Percentiles rank a stretch among this genome's conserved stretches.
These are phyloP conservation scores for Pisolithus sp. DNA, from an alignment of 768 basidiomycete genomes.

Conservation along the genomic window DNA sequence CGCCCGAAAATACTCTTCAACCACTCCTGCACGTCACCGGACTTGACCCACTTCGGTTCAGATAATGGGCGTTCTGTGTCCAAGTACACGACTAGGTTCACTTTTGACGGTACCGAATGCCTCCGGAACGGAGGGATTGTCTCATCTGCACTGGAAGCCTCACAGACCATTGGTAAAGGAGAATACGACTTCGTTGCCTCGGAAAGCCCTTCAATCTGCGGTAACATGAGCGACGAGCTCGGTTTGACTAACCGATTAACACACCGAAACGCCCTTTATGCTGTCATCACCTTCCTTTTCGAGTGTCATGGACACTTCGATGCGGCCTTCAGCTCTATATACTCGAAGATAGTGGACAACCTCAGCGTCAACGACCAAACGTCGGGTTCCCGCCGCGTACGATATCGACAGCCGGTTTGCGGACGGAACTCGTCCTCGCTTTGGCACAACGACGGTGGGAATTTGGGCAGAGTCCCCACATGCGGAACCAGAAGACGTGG, in stretches of 20 bases:
- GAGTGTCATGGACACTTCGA: constrained; percentile 71
- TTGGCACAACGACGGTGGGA: constrained; percentile 20
- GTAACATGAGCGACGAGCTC: constrained; percentile 5
- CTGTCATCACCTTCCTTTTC: constrained; percentile 47
- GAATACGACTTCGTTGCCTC: constrained; percentile 67
- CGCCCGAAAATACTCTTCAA: constrained; percentile 79
- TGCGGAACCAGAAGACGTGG: constrained; percentile 29
- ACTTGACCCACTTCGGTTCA: constrained; percentile 95
- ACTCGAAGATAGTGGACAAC: constrained; percentile 78
- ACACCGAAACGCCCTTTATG: constrained; percentile 71
- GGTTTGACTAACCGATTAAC: constrained; percentile 20
- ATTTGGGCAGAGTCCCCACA: constrained; percentile 41
- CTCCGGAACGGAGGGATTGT: constrained; percentile 73
- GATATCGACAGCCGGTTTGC: constrained; percentile 91
- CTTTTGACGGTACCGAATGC: constrained; percentile 42
- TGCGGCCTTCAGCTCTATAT: constrained; percentile 73
- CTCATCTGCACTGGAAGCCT: constrained; percentile 40
- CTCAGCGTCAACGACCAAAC: constrained; percentile 85
- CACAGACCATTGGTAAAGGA: constrained; percentile 44
- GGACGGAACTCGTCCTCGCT: constrained; percentile 49
- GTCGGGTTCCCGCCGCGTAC: constrained; percentile 81
- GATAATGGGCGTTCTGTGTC: constrained; percentile 86
- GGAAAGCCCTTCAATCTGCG: constrained; percentile 70
- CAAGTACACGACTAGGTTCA: constrained; percentile 70
- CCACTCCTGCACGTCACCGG: constrained; percentile 94